Conservation (phyloP, 164 flowering plant genomes). For the Aristolochia californica region DNA sequence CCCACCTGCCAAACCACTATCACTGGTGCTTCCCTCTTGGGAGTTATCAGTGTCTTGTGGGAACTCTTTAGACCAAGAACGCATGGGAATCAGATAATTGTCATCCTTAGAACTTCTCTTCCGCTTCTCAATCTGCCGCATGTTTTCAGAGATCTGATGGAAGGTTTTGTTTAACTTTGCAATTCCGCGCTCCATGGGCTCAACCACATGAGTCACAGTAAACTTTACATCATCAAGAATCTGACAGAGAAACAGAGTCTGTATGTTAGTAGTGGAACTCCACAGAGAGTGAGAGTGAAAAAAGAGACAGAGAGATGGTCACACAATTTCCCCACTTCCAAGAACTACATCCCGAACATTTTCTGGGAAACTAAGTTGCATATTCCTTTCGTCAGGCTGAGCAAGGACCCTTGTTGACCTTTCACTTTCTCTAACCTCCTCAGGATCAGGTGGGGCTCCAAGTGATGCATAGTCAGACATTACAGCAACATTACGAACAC, state of each 20-base stretch:
- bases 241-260: conserved; percentile 22
- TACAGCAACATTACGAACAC: conserved; percentile 88
- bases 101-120: conserved; percentile 69
- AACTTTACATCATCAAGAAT: conserved; percentile 93
- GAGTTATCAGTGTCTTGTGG: conserved; percentile 50
- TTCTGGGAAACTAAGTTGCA: conserved; percentile 63
- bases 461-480: conserved; percentile 87
- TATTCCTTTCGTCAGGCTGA: conserved; percentile 52
- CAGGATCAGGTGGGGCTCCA: conserved; percentile 84
- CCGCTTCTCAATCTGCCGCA: conserved; percentile 51
- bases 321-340: conserved; percentile 94
- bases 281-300: not conserved
- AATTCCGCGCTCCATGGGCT: conserved; percentile 91
- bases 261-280: not conserved
- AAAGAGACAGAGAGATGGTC: conserved; percentile 10
- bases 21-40: conserved; percentile 71
- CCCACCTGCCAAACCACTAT: conserved; percentile 57
- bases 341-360: conserved; percentile 90
- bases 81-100: conserved; percentile 59
- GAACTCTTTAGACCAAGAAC: conserved; percentile 57
- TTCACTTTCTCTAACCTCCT: conserved; percentile 81
- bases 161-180: conserved; percentile 72
- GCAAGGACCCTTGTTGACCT: conserved; percentile 42
- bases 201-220: conserved; percentile 93
- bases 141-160: conserved; percentile 87